Percentiles rank a stretch among this genome's conserved stretches.
These are phyloP conservation scores for Malassezia caprae DNA, from an alignment of 1,284 basidiomycete genomes.

Conservation along the genomic window DNA sequence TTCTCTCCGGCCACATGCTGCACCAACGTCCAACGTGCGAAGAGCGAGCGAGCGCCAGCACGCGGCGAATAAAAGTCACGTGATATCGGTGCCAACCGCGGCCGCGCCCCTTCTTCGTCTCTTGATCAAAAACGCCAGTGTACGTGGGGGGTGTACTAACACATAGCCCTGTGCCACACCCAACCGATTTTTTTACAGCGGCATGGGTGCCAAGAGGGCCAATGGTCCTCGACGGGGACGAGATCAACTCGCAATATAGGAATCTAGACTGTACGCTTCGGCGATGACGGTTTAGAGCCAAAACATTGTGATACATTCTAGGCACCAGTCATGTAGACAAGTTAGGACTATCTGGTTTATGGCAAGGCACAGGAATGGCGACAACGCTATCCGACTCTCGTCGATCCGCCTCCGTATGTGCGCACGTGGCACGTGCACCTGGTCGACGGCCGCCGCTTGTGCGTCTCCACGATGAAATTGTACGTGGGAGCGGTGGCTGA, in stretches of 20 bases:
- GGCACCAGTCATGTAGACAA: background rate
- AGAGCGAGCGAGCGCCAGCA: background rate
- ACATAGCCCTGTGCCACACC: constrained; percentile 39
- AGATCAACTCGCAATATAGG: constrained; percentile 20
- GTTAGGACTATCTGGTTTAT: background rate
- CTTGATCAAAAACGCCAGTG: constrained; percentile 42
- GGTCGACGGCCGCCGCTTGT: background rate
- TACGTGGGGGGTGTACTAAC: constrained; percentile 20
- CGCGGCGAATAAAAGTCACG: background rate
- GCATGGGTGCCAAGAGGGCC: constrained; percentile 19
- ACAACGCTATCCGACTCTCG: background rate
- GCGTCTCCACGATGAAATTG: constrained; percentile 15
- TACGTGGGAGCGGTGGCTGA: constrained; percentile 1
- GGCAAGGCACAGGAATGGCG: too few relatives aligned
- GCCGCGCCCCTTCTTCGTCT: constrained; percentile 11
- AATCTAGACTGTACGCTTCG: constrained; percentile 15
- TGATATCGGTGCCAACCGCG: background rate
- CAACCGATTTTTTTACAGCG: constrained; percentile 14
- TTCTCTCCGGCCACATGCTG: constrained; percentile 3
- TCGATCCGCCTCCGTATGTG: background rate
- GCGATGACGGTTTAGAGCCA: constrained; percentile 18
- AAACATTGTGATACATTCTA: constrained; percentile 18
- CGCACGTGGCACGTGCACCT: background rate
- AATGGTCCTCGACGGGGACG: constrained; percentile 16
- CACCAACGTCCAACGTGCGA: background rate